A percentile compares a stretch with the other conserved stretches of the same genome.
Conservation (phyloP, 257 asterid genomes). For the Handroanthus guayacan region DNA sequence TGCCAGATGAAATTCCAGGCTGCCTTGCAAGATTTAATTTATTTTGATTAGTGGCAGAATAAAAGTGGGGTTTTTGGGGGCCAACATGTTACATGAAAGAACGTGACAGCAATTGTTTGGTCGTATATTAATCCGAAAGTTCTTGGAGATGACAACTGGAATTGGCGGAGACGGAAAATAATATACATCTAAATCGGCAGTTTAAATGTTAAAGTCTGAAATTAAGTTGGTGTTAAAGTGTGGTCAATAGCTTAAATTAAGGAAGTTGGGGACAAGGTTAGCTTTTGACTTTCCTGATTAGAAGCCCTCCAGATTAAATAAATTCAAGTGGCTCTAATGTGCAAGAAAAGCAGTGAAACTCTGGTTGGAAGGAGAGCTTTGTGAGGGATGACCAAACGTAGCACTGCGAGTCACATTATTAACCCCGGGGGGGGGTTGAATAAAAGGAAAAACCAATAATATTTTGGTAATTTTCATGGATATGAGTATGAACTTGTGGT, state of each 20-base stretch:
- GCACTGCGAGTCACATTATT: background rate
- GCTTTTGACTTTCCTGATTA: conserved; percentile 29
- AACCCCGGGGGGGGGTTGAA: no score
- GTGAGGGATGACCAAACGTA: background rate
- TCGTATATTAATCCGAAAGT: conserved; percentile 38
- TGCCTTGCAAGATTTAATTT: conserved; percentile 30
- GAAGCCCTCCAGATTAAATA: no score
- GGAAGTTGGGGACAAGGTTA: conserved; percentile 12
- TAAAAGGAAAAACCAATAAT: background rate
- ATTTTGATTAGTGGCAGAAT: conserved; percentile 13
- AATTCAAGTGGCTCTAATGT: no score
- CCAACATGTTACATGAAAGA: conserved; percentile 51
- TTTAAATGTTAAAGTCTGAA: conserved; percentile 27
- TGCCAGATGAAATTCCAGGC: conserved; percentile 49
- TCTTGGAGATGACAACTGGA: conserved; percentile 57
- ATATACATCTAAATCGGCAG: conserved; percentile 44
- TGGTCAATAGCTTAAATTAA: conserved; percentile 31
- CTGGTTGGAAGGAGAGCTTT: background rate
- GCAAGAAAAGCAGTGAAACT: background rate
- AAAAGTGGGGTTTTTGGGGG: conserved; percentile 45
- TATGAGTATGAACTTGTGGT: no score
- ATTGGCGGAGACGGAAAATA: conserved; percentile 26
- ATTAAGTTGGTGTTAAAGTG: conserved; percentile 34
- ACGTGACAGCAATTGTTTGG: conserved; percentile 51
- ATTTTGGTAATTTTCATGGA: background rate